A percentile compares a stretch with the other conserved stretches of the same genome.
Conservation (phyloP, 306 rosid genomes). For the Acacia melanoxylon region DNA sequence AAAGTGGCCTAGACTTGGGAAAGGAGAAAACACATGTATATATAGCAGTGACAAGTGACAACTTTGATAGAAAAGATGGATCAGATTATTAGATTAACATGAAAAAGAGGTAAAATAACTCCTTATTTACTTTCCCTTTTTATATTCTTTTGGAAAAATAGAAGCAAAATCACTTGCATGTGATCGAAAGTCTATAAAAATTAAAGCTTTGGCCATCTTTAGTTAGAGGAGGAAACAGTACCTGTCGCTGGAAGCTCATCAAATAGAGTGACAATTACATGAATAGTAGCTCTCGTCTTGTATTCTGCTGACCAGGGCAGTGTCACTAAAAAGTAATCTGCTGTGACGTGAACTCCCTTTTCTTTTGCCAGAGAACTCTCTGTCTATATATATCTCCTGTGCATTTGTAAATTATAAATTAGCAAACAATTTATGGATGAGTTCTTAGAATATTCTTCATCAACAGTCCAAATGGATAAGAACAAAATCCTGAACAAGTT, state of each 20-base stretch:
- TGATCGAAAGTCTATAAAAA: not conserved
- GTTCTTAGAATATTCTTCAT: not conserved
- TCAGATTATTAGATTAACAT: not conserved
- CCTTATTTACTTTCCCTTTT: not conserved
- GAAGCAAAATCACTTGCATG: not conserved
- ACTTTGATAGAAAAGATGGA: not conserved
- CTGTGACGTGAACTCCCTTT: not conserved
- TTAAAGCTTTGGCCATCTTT: not conserved
- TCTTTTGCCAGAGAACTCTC: too few species aligned
- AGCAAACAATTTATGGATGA: not conserved
- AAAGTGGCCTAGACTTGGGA: not conserved
- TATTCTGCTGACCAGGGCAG: not conserved
- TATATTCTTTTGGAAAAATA: not conserved
- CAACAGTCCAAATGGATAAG: not conserved
- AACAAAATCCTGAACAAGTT: not conserved
- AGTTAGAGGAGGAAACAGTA: not conserved
- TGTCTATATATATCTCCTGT: too few species aligned
- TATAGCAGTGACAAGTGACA: not conserved
- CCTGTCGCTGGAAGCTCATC: not conserved
- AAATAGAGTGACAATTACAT: not conserved
- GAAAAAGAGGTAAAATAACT: not conserved
- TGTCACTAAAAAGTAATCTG: not conserved
- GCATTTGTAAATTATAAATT: not conserved
- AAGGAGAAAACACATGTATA: not conserved
- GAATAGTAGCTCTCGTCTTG: not conserved